Base-by-base conservation (phyloP, 805 yeast species). In the Sporopachydermia lactativora region DNA sequence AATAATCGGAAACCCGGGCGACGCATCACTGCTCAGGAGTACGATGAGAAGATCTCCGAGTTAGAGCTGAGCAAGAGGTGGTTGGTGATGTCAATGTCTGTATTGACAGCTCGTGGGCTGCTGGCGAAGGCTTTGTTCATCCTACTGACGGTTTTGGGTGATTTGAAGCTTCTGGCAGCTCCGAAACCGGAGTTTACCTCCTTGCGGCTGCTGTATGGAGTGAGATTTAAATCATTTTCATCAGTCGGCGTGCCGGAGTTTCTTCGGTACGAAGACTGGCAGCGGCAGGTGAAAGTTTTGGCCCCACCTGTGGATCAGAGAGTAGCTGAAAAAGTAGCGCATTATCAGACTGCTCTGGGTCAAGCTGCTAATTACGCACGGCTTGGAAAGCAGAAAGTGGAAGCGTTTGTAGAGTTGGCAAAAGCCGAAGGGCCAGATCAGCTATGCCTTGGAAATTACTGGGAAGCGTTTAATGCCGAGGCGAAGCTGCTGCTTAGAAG, bases 191-290 rank as follows among this genome's bases (percentile, higher is more conserved):
- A 36, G 15, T 41, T 40, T 41, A 41, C 58, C 2, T 31, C 47
- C 3, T 44, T 49, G 2, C 60, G 60, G 37, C 46, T 62, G 31
- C 53, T 71, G 14, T 77, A 68, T 52, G 59, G 67, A 5, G 60
- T 85, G 37, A 71, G 94, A 48, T 68, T 84, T 71, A 85, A 84
- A 54, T 76, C 92, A 3, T 83, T 81, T 61, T 71, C 79, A 16
- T 71, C 85, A 0, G 79, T 86, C 15, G 95, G 94, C 1, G 75
- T 75, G 6, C 96, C 96, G 1, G 68, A 66, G 18, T 50, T 73
- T 35, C 86, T 89, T 2, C 52, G 64, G 0, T 77, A 59, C 48
- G 57, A 51, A 11, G 67, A 66, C 31, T 24, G 31, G 31, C 13
- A 8, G 13, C 31, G 31, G 8, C 31, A 19, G 66, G 60, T 45